Evolutionary conservation across 148 eudicot genomes (phyloP).

Genomic region (Gaultheria prostrata): DNA sequence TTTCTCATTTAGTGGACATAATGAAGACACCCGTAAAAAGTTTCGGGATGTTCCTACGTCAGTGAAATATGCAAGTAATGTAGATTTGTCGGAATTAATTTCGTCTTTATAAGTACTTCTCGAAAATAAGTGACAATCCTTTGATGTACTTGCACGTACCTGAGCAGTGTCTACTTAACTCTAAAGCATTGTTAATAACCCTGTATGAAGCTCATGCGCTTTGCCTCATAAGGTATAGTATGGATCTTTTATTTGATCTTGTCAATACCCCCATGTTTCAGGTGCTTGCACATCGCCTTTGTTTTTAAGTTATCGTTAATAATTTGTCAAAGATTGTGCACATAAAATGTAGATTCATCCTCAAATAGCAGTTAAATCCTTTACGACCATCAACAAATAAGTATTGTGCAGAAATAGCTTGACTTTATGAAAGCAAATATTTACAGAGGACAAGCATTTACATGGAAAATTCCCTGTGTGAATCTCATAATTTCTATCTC

Average conservation of each 20-base stretch:
- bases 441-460: neutral
- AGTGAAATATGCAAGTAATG: neutral
- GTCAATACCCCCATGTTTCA: neutral
- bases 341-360: neutral
- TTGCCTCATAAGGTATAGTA: neutral
- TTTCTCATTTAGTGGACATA: neutral
- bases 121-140: neutral
- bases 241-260: slow-evolving; percentile 7
- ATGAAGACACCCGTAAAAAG: neutral
- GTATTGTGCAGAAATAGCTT: neutral
- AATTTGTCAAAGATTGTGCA: neutral
- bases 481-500: neutral
- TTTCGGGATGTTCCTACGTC: neutral
- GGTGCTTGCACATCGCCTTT: neutral
- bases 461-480: neutral
- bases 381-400: neutral
- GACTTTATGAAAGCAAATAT: neutral
- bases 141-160: neutral
- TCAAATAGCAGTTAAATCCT: neutral
- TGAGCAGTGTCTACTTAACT: neutral
- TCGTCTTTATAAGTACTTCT: neutral
- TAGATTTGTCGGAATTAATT: neutral
- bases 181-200: neutral
- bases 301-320: neutral
- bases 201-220: neutral